Conservation (phyloP, 352 stramenopile genomes). For the Phytophthora sojae region DNA sequence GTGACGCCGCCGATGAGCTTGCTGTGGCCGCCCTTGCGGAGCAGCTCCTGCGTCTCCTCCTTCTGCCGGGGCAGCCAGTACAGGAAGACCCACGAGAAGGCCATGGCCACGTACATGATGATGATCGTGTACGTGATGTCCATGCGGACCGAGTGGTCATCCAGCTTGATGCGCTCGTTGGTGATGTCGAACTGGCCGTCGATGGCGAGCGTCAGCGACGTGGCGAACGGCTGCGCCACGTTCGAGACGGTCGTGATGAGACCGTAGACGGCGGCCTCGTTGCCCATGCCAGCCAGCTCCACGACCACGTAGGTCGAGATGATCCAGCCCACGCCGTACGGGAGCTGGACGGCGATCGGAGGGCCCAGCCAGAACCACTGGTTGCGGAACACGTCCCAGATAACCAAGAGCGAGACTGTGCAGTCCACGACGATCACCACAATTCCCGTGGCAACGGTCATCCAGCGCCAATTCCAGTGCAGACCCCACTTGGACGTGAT, state of each 20-base stretch:
- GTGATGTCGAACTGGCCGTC: conserved; percentile 40
- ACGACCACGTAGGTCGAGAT: conserved; percentile 38
- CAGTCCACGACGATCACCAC: conserved; percentile 35
- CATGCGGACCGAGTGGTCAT: conserved; percentile 35
- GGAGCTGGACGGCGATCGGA: conserved; percentile 52
- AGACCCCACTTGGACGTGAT: conserved; percentile 45
- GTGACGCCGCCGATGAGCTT: conserved; percentile 40
- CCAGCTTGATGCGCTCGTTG: conserved; percentile 34
- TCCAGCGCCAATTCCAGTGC: conserved; percentile 47
- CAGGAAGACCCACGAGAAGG: conserved; percentile 45
- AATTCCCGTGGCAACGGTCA: conserved; percentile 31
- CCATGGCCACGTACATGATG: conserved; percentile 44
- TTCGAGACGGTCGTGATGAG: conserved; percentile 37
- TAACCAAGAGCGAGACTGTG: too few species aligned
- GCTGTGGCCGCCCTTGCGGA: conserved; percentile 39
- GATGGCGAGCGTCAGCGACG: conserved; percentile 29
- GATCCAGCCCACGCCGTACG: conserved; percentile 53
- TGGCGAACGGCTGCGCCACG: conserved; percentile 33
- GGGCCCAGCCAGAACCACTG: conserved; percentile 48
- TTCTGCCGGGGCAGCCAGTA: conserved; percentile 47
- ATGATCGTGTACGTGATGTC: conserved; percentile 44
- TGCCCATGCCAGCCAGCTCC: conserved; percentile 30
- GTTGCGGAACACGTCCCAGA: conserved; percentile 47
- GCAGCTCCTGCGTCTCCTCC: conserved; percentile 43
- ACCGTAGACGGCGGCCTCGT: conserved; percentile 39